Base-by-base conservation (phyloP, 176 grass and related monocot genomes). In the Juncus inflexus region DNA sequence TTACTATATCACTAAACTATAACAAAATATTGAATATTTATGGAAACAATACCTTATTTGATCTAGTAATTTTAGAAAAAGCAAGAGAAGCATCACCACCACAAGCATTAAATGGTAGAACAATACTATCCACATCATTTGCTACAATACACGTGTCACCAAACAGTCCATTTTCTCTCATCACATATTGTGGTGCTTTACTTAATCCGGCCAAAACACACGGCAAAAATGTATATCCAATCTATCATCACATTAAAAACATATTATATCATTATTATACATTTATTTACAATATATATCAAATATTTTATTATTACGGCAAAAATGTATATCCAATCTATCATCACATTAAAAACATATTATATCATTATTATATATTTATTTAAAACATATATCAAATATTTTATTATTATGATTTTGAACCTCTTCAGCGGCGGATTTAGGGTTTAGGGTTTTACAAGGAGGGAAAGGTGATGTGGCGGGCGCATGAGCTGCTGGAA, bases 341-440 rank as follows among this genome's bases (percentile, higher is more conserved):
- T 74, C 72, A 9, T 2, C 74, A 63, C 58, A 55, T 66, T 1
- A 77, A 42, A 52, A 45, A 62, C 12, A n/a, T 47, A 47, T 9
- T 47, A 47, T 47, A 6, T 47, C 43, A 47, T 47, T 47, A 1
- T 28, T 28, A 28, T 28, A 28, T 1, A 28, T 28, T 28, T 28
- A 28, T 47, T 5, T 47, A 6, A 5, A 47, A 47, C 9, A 47
- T 47, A 47, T 47, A 28, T 36, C 3, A 19, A 63, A 19, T 63
- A 9, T 9, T 63, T 63, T 15, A 63, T 12, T 63, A 3, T 63
- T 13, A 28, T 28, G 19, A 1, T 28, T 28, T 28, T 28, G 60
- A 56, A 92, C 94, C 89, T 92, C 94, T 86, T 92, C 88, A 58
- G 88, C 80, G 40, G 88, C 85, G 81, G 94, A 92, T 81, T 77